phyloP scores from a whole-genome alignment of 306 rosid genomes.

The Medicago lupulina region DNA sequence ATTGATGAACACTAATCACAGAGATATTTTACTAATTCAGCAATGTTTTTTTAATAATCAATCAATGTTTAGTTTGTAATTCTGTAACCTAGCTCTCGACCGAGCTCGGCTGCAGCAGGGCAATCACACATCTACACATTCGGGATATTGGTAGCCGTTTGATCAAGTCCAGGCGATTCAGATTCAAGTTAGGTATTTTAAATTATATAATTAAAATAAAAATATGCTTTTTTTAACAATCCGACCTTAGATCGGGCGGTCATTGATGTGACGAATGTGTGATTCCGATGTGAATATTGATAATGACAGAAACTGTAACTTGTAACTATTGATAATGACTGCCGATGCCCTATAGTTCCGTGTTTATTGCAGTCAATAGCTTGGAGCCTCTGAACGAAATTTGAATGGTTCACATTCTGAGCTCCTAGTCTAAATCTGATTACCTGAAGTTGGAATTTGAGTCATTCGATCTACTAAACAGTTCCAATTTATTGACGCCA shows the following conservation, averaged over 20 bases:
- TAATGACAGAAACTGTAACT: constrained; percentile 53
- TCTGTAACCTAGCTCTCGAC: background rate
- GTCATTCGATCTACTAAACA: background rate
- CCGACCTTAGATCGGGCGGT: too few species aligned
- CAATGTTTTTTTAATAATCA: constrained; percentile 11
- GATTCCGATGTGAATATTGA: too few species aligned
- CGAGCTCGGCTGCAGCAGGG: too few species aligned
- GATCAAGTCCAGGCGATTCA: too few species aligned
- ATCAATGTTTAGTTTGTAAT: background rate
- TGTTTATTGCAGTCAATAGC: background rate
- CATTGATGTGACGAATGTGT: too few species aligned
- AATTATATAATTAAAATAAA: too few species aligned
- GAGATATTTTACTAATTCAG: background rate
- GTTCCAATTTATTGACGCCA: background rate
- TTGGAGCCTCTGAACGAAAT: background rate
- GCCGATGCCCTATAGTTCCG: background rate
- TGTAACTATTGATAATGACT: constrained; percentile 54
- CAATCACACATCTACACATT: too few species aligned
- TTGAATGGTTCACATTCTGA: background rate
- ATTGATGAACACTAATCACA: background rate
- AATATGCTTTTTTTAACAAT: too few species aligned
- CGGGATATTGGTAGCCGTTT: too few species aligned
- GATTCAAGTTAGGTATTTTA: too few species aligned
- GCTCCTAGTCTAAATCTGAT: background rate
- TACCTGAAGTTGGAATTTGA: background rate